Percentiles rank a stretch among this genome's conserved stretches.
Conservation (phyloP, 2,329 filamentous ascomycete species). For the Fusarium nanum region DNA sequence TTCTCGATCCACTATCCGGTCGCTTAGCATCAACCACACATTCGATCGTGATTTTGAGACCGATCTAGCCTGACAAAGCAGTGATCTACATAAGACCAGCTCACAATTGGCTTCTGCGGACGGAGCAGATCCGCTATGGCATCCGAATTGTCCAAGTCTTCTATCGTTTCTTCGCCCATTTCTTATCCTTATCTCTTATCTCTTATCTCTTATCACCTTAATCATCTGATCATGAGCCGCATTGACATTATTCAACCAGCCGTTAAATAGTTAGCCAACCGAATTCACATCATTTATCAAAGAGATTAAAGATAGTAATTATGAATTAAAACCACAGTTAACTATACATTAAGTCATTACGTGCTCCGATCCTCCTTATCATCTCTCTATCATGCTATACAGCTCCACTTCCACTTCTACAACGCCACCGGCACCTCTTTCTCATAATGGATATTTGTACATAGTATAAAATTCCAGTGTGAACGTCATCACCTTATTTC, state of each 20-base stretch:
- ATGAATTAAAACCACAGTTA: fast-evolving
- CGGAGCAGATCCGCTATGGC: no score
- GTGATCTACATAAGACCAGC: neutral
- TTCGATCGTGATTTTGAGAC: no score
- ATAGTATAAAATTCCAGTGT: neutral
- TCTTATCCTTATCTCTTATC: neutral
- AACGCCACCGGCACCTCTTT: fast-evolving
- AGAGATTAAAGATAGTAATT: neutral
- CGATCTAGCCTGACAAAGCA: fast-evolving
- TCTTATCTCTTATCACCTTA: neutral
- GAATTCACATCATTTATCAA: neutral
- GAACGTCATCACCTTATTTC: no score
- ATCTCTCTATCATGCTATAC: neutral
- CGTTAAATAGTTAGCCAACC: no score
- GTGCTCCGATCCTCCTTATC: neutral
- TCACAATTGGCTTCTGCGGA: no score
- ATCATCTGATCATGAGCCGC: neutral
- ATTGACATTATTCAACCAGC: no score
- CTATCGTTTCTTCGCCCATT: neutral
- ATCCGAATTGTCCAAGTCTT: neutral
- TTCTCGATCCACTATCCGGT: no score
- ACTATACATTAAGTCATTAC: neutral
- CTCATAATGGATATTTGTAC: neutral
- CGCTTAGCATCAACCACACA: no score
- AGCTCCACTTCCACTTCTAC: neutral